phyloP scores from a whole-genome alignment of 129 eudicot species.

The Kitagawia praeruptora region DNA sequence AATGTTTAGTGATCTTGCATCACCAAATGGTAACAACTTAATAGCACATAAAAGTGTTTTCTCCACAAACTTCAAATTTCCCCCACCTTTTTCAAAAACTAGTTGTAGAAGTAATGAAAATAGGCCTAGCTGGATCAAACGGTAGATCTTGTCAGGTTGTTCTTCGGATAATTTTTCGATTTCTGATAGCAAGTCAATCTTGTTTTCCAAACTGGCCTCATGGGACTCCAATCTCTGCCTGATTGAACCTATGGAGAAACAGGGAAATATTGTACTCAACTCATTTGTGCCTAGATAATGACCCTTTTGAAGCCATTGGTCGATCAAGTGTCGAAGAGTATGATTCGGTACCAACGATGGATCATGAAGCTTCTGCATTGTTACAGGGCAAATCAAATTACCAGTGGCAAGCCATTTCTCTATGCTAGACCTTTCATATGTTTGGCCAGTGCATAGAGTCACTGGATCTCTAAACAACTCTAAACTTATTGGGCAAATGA shows the following conservation, averaged over 20 bases:
- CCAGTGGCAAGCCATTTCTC: constrained; percentile 30
- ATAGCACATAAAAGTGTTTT: constrained; percentile 24
- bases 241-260: constrained; percentile 10
- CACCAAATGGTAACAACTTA: constrained; percentile 26
- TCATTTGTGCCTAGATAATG: background rate
- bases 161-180: constrained; percentile 15
- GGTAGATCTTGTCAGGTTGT: constrained; percentile 10
- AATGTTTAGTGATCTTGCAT: constrained; percentile 14
- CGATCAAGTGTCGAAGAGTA: constrained; percentile 31
- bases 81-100: constrained; percentile 8
- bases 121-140: constrained; percentile 24
- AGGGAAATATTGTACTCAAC: background rate
- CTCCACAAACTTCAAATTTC: constrained; percentile 14
- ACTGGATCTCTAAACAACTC: constrained; percentile 41
- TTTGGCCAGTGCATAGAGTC: constrained; percentile 39
- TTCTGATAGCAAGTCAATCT: constrained; percentile 17
- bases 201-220: constrained; percentile 17
- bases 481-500: constrained; percentile 35
- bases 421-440: constrained; percentile 38
- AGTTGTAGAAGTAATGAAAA: constrained; percentile 15
- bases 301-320: constrained; percentile 23
- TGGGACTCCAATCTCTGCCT: constrained; percentile 22
- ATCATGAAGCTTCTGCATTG: constrained; percentile 35
- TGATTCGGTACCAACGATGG: constrained; percentile 24
- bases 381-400: constrained; percentile 31